Evolutionary conservation across 805 yeast species (phyloP), one percentile per base, ranked within the genome.

Genomic region (Diddensiella santjacobensis): DNA sequence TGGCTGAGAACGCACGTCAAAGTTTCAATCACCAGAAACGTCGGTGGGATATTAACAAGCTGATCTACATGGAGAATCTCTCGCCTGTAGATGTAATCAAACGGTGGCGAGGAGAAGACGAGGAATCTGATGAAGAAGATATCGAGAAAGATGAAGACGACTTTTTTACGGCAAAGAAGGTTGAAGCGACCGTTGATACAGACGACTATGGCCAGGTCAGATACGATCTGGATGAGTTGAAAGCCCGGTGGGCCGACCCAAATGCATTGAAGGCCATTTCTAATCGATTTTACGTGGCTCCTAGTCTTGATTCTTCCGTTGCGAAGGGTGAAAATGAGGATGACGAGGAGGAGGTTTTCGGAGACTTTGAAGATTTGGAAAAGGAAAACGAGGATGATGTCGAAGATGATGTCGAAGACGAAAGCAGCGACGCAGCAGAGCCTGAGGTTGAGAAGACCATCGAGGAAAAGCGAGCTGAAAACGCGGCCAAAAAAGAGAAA

Each of bases 401-500:
- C 0, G 64, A 51, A 11, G 67, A 57, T 5, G 61, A 50, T n/a
- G 63, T 47, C 3, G 67, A 52, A 6, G 65, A 62, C 10, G 60
- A 58, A 15, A 67, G 58, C 10, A 67, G 54, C 11, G 70, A 63
- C 4, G 70, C 67, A n/a, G 65, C 57, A 11, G 67, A 59, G 23
- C 76, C 73, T 51, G 82, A 35, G 18, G 42, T 18, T 31, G 75
- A 49, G 22, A 58, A 56, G 42, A 71, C 91, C 1, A 69, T 84
- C 30, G 95, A 84, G 49, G 82, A 86, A 61, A 83, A 81, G 64
- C 80, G 98, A 64, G 81, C 79, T 45, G 69, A 79, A 46, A 90
- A 90, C 61, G 96, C 97, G 1, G 80, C 83, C 52, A 89, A 86
- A 72, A 95, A 93, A 61, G 97, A 90, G 55, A 83, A 86, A 60